These are phyloP conservation scores for Claviceps pusilla DNA, from an alignment of 2,329 filamentous ascomycete genomes.

Conservation along the genomic window DNA sequence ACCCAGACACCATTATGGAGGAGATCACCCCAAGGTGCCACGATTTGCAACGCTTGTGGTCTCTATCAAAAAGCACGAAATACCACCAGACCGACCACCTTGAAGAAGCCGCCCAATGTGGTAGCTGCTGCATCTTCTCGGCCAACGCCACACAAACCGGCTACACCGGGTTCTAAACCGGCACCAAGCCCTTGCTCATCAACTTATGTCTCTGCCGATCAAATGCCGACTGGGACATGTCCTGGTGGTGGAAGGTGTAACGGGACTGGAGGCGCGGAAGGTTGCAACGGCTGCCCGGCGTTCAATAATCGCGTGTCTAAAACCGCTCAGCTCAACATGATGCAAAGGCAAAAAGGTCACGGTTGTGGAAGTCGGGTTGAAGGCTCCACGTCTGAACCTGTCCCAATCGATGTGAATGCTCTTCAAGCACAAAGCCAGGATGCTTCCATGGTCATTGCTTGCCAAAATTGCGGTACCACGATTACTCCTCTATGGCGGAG, in stretches of 20 bases:
- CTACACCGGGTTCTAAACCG: slow-evolving; percentile 24
- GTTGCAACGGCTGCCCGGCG: slow-evolving; percentile 87
- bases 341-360: slow-evolving; percentile 27
- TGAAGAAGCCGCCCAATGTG: slow-evolving; percentile 58
- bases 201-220: slow-evolving; percentile 64
- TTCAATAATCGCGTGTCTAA: slow-evolving; percentile 96
- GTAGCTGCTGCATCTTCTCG: slow-evolving; percentile 28
- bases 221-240: slow-evolving; percentile 69
- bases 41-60: slow-evolving; percentile 95
- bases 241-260: slow-evolving; percentile 92
- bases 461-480: slow-evolving; percentile 92
- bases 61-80: slow-evolving; percentile 90
- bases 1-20: slow-evolving; percentile 91
- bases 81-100: slow-evolving; percentile 72
- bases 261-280: slow-evolving; percentile 86
- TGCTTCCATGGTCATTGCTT: slow-evolving; percentile 55
- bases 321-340: slow-evolving; percentile 54
- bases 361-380: slow-evolving; percentile 18
- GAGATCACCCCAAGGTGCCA: slow-evolving; percentile 79
- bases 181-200: slow-evolving; percentile 32
- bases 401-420: slow-evolving; percentile 22
- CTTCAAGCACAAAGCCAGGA: slow-evolving; percentile 17
- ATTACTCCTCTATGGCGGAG: slow-evolving; percentile 92
- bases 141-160: slow-evolving; percentile 24
- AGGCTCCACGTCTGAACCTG: slow-evolving; percentile 12